Evolutionary conservation across 768 basidiomycete genomes (phyloP), one percentile per base, ranked within the genome.

Genomic region (Coprinopsis strossmayeri): DNA sequence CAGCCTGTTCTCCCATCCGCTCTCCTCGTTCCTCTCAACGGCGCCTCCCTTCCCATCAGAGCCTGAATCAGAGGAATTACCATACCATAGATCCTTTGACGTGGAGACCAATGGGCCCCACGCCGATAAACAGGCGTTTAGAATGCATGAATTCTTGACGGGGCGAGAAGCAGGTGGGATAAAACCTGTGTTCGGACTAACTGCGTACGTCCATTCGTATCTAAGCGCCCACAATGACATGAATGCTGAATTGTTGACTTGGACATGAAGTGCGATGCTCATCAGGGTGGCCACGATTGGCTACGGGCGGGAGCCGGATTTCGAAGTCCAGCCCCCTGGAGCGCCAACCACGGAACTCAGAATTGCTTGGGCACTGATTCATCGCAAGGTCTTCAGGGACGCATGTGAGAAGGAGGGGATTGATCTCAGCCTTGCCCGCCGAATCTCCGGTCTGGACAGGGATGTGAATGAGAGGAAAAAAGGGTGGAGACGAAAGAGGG

Each of bases 161-260:
- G 92, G 92, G 0, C 70, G 91, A 34, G 91, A 95, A 61, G 80
- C 76, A 2, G 82, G 83, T 12, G 91, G 91, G 0, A 77, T 90
- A 12, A 93, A 91, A 58, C 91, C 91, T n/a, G 79, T 94, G 0
- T 89, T 82, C 55, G 91, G 91, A 5, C 65, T 95, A 7, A 95
- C 91, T 24, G 81, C 91, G 90, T 93, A 61, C 21, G 11, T 42
- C 11, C 24, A 18, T 25, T 24, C 10, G 9, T 42, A 11, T 23
- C 24, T 42, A 4, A 18, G 23, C 24, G 23, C 25, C n/a, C 18
- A 28, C 13, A 25, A 24, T 2, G 27, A 20, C 7, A 24, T 13
- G 5, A 20, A 43, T 34, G n/a, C 11, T 37, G 45, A n/a, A n/a
- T n/a, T n/a, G n/a, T n/a, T n/a, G n/a, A n/a, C n/a, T n/a, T n/a